Conservation (phyloP, 441 rosid species). For the Isatis lusitanica region DNA sequence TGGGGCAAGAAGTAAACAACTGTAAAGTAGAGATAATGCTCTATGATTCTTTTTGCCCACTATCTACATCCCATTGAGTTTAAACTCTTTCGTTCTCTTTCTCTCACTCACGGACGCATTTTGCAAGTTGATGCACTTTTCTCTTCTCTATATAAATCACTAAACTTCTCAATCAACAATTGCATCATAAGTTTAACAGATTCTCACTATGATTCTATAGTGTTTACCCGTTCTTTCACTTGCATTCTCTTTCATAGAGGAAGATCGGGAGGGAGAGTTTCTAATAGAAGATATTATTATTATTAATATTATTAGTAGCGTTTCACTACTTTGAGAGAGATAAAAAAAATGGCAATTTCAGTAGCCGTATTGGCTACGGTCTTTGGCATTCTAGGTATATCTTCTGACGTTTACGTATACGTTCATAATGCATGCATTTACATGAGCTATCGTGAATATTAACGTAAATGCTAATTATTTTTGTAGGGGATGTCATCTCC, state of each 20-base stretch:
- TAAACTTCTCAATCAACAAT: conserved; percentile 6
- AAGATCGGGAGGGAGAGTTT: conserved; percentile 18
- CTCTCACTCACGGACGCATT: conserved; percentile 13
- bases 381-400: conserved; percentile 74
- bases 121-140: conserved; percentile 33
- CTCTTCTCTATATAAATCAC: conserved; percentile 48
- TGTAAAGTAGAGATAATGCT: conserved; percentile 39
- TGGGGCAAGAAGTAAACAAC: conserved; percentile 32
- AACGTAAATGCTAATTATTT: background rate
- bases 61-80: conserved; percentile 32
- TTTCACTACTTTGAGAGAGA: conserved; percentile 1
- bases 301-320: background rate
- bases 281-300: background rate
- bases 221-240: background rate
- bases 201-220: conserved; percentile 29
- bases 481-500: conserved; percentile 63
- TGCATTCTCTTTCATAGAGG: conserved; percentile 3
- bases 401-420: conserved; percentile 9
- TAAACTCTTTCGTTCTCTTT: conserved; percentile 25
- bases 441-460: background rate
- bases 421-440: conserved; percentile 6
- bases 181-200: conserved; percentile 28
- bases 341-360: conserved; percentile 51
- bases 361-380: conserved; percentile 41
- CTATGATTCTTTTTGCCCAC: conserved; percentile 16